These are phyloP conservation scores for Coffea eugenioides DNA, from an alignment of 257 asterid species.

Conservation along the genomic window DNA sequence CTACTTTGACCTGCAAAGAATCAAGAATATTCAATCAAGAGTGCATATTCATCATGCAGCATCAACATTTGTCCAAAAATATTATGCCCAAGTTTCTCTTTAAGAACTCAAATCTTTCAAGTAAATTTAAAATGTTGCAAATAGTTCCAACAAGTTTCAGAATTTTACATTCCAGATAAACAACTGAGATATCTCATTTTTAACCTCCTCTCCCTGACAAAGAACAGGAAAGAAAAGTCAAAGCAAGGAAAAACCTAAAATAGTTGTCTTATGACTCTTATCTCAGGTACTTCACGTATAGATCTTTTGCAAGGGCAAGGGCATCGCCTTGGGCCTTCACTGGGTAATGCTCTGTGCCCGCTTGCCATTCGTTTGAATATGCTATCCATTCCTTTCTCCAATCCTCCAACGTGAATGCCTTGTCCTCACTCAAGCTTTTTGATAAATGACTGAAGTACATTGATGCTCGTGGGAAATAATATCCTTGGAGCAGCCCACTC, in stretches of 20 bases:
- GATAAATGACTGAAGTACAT: conserved; percentile 61
- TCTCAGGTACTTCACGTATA: conserved; percentile 55
- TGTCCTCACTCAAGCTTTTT: conserved; percentile 50
- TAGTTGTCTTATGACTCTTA: conserved; percentile 18
- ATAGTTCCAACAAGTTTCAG: background rate
- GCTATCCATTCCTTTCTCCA: conserved; percentile 95
- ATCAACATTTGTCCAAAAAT: background rate
- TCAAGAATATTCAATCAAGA: background rate
- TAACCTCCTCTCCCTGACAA: background rate
- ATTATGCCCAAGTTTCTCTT: background rate
- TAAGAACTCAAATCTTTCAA: background rate
- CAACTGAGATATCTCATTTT: background rate
- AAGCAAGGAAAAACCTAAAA: no score
- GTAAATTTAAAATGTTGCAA: background rate
- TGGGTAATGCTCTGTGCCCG: conserved; percentile 55
- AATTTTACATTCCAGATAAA: background rate
- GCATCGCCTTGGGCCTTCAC: conserved; percentile 71
- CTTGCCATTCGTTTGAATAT: conserved; percentile 82
- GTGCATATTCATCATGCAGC: background rate
- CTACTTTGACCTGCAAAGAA: background rate
- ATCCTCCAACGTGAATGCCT: conserved; percentile 58
- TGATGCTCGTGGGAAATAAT: conserved; percentile 89
- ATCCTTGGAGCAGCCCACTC: conserved; percentile 73
- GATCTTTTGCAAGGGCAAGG: conserved; percentile 53
- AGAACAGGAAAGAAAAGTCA: background rate